Conservation (phyloP, 2,329 filamentous ascomycete genomes). For the Chrysoporthe puriensis region DNA sequence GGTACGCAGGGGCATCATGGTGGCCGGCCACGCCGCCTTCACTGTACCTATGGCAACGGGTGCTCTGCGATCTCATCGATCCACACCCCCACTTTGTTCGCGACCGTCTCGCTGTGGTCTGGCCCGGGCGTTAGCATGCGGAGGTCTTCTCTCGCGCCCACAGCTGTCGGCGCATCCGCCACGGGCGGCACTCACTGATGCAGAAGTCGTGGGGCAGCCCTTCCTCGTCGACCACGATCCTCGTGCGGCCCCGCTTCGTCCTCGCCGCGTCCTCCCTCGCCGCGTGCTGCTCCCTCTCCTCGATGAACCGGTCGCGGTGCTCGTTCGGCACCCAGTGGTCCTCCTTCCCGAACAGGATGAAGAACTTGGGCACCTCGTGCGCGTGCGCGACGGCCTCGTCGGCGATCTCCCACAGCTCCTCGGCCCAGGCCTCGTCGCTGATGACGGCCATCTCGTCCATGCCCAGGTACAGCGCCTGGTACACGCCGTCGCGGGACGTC, state of each 20-base stretch:
- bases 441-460: conserved; percentile 64
- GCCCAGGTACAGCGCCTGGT: conserved; percentile 62
- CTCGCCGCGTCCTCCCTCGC: conserved; percentile 34
- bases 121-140: conserved; percentile 25
- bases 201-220: conserved; percentile 66
- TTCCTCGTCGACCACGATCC: conserved; percentile 58
- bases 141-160: neutral
- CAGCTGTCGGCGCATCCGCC: neutral
- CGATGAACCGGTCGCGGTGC: conserved; percentile 60
- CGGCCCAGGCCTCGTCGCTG: conserved; percentile 48
- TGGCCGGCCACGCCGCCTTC: no score
- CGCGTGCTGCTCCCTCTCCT: conserved; percentile 40
- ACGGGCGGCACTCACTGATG: conserved; percentile 46
- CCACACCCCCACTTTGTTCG: conserved; percentile 52
- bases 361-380: conserved; percentile 51
- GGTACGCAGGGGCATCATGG: no score
- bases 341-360: conserved; percentile 61
- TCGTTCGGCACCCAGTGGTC: conserved; percentile 67
- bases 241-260: conserved; percentile 44
- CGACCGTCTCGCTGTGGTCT: conserved; percentile 54
- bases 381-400: conserved; percentile 35
- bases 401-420: conserved; percentile 54
- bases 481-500: conserved; percentile 59
- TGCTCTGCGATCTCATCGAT: conserved; percentile 53
- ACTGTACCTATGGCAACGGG: conserved; percentile 13